Percentiles rank a stretch among this genome's conserved stretches.
Evolutionary conservation across 805 yeast genomes (phyloP).

Genomic region (Brettanomyces custersianus): DNA sequence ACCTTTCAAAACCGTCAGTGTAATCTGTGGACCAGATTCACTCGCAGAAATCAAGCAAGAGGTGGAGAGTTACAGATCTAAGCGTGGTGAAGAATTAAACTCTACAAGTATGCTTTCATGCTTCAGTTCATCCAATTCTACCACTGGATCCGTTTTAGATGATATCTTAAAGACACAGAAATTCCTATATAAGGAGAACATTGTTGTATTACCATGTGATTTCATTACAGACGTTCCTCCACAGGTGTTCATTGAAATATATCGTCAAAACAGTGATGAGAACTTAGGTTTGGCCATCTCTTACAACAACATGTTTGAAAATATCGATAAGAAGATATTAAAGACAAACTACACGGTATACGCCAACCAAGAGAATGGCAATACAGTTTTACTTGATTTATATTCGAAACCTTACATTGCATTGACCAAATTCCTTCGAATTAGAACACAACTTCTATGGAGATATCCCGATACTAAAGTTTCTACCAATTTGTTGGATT

Average conservation of each 20-base stretch:
- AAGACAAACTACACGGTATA: slow-evolving; percentile 62
- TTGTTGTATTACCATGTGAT: slow-evolving; percentile 89
- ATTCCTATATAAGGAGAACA: slow-evolving; percentile 29
- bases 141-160: slow-evolving; percentile 56
- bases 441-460: slow-evolving; percentile 88
- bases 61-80: slow-evolving; percentile 37
- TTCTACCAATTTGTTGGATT: slow-evolving; percentile 65
- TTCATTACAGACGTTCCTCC: slow-evolving; percentile 90
- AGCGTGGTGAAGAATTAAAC: slow-evolving; percentile 28
- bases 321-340: slow-evolving; percentile 67
- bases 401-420: slow-evolving; percentile 63
- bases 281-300: slow-evolving; percentile 71
- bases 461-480: slow-evolving; percentile 70
- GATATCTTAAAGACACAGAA: slow-evolving; percentile 16
- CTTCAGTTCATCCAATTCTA: slow-evolving; percentile 34
- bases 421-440: slow-evolving; percentile 59
- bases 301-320: slow-evolving; percentile 66
- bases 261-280: slow-evolving; percentile 57
- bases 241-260: slow-evolving; percentile 75
- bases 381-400: slow-evolving; percentile 52
- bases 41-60: slow-evolving; percentile 38
- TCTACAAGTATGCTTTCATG: slow-evolving; percentile 31
- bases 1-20: slow-evolving; percentile 59
- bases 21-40: slow-evolving; percentile 44
- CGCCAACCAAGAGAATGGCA: slow-evolving; percentile 37